Evolutionary conservation across 352 stramenopile genomes (phyloP).

Genomic region (Globisporangium echinulatum): DNA sequence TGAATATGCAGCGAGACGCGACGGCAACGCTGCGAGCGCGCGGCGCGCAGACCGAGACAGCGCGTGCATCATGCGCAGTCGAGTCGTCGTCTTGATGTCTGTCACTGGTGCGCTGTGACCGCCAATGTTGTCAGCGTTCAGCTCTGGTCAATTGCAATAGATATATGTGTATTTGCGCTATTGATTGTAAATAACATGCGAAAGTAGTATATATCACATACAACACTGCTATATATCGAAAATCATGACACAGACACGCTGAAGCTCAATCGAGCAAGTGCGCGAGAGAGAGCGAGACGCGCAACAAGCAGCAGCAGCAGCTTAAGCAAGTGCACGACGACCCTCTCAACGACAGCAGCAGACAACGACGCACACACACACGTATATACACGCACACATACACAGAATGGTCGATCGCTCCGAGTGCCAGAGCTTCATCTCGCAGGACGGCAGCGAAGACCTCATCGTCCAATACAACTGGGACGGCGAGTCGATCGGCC

Average conservation of each 20-base stretch:
- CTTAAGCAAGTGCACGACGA: too few relatives aligned
- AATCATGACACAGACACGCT: neutral
- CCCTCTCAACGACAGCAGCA: neutral
- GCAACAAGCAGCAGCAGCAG: neutral
- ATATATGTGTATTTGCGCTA: too few relatives aligned
- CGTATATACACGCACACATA: neutral
- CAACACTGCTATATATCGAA: neutral
- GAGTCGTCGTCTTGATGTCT: neutral
- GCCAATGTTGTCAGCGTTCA: too few relatives aligned
- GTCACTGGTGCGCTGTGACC: neutral
- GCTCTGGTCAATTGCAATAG: too few relatives aligned
- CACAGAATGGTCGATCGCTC: constrained; percentile 12
- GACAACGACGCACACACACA: neutral
- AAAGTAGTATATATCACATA: neutral
- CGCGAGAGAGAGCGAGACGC: neutral
- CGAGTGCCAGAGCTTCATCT: constrained; percentile 34
- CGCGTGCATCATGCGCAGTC: neutral
- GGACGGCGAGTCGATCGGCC: constrained; percentile 42
- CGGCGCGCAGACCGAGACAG: neutral
- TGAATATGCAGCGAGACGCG: neutral
- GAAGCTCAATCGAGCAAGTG: neutral
- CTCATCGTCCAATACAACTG: constrained; percentile 48
- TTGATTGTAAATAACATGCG: neutral
- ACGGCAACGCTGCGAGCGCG: neutral
- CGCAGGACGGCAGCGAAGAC: constrained; percentile 41